These are phyloP conservation scores for Calocybe indica DNA, from an alignment of 768 basidiomycete species.

Conservation along the genomic window DNA sequence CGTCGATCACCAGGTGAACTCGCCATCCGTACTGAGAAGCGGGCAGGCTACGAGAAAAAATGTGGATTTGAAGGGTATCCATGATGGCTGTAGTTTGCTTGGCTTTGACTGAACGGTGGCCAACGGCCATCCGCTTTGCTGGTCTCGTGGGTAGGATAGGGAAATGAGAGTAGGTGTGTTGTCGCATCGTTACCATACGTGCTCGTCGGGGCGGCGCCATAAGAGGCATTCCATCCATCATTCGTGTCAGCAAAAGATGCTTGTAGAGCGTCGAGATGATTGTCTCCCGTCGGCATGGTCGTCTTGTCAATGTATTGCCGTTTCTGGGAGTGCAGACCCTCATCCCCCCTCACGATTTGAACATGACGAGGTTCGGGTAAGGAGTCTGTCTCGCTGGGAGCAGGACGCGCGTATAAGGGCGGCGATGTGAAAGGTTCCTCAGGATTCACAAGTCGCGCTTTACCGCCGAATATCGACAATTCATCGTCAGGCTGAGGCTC, in stretches of 20 bases:
- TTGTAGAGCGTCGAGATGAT: conserved; percentile 6
- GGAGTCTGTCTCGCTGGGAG: background rate
- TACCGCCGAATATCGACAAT: conserved; percentile 28
- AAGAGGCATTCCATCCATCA: conserved; percentile 26
- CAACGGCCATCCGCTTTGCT: conserved; percentile 31
- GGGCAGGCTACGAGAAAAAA: no score
- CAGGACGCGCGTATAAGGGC: background rate
- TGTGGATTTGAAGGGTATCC: no score
- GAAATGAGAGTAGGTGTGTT: conserved; percentile 1
- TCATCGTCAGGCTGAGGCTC: conserved; percentile 23
- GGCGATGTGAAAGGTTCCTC: background rate
- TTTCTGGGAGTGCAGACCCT: no score
- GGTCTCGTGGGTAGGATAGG: conserved; percentile 9
- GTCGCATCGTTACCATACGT: conserved; percentile 9
- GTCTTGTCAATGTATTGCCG: background rate
- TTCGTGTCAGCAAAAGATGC: conserved; percentile 23
- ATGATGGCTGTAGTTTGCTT: no score
- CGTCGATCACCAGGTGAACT: no score
- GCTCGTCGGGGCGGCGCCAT: no score
- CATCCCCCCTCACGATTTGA: no score
- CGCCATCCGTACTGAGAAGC: no score
- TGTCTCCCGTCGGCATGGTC: background rate
- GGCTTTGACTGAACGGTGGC: conserved; percentile 31
- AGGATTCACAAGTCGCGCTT: conserved; percentile 20
- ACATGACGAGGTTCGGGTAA: background rate